These are phyloP conservation scores for Omphalea diandra DNA, from an alignment of 441 rosid species.

Conservation along the genomic window DNA sequence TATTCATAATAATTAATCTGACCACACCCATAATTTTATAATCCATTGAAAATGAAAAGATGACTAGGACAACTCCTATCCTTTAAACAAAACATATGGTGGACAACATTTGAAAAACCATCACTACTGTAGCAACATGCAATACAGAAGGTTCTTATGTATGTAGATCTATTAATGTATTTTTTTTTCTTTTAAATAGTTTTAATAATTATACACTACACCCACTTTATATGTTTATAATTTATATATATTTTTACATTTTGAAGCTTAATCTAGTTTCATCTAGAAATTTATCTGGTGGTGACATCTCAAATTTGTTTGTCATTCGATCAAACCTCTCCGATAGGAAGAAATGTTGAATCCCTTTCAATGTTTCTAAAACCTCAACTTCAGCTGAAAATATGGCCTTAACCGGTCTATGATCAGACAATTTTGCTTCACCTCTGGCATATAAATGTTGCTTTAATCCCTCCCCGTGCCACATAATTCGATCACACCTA, in stretches of 20 bases:
- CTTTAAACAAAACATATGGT: not conserved
- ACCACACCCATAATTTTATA: not conserved
- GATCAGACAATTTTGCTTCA: constrained; percentile 43
- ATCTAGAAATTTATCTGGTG: constrained; percentile 34
- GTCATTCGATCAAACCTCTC: constrained; percentile 50
- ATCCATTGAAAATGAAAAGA: constrained; percentile 22
- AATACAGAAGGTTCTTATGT: not conserved
- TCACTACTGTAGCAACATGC: constrained; percentile 18
- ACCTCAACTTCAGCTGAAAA: constrained; percentile 46
- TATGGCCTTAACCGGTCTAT: constrained; percentile 45
- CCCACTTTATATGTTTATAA: not conserved
- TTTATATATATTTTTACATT: constrained; percentile 2
- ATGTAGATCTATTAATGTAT: not conserved
- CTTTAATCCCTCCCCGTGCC: constrained; percentile 41
- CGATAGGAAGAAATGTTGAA: constrained; percentile 49
- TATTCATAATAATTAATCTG: not conserved
- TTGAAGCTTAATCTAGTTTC: constrained; percentile 39
- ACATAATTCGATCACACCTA: constrained; percentile 51
- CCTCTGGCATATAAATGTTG: constrained; percentile 41
- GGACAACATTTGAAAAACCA: constrained; percentile 5
- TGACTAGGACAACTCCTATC: constrained; percentile 14
- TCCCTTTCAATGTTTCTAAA: constrained; percentile 23
- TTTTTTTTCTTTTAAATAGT: not conserved
- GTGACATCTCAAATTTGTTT: constrained; percentile 27
- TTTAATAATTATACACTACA: not conserved